Base-by-base conservation (phyloP, 2,329 filamentous ascomycete species). In the Neofusicoccum kwambonambiense region DNA sequence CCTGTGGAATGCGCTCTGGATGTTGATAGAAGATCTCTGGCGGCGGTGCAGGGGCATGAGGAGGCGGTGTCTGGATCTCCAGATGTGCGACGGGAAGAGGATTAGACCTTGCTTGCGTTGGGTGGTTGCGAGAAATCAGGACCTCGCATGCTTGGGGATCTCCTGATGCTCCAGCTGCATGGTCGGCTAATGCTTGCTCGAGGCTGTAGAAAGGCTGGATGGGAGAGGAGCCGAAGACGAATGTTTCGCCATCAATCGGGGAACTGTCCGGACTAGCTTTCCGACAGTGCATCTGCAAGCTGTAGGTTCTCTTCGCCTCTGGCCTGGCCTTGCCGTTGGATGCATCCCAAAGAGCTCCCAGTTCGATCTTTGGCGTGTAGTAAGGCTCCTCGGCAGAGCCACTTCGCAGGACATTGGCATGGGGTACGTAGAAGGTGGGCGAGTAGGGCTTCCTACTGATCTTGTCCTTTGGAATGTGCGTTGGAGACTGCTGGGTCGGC, bases 131-230 rank as follows among this genome's bases (percentile, higher is more conserved):
- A 54, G 76, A 74, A 19, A 78, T 77, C 8, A 77, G 65, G 27
- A 79, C 62, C 68, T 78, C 67, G 27, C 56, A 60, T 3, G 56
- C 13, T n/a, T 52, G 13, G 31, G 50, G 15, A 1, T 52, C 27
- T 7, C 31, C 17, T 8, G 56, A 19, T 5, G 31, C 42, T 3
- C 15, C 15, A 15, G 15, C 41, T 7, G 13, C 12, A 68, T 76
- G 71, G 72, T 76, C 69, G 77, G 80, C 64, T 8, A 44, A 45
- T 3, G 22, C 51, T 57, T 65, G 64, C n/a, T 57, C 42, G 6
- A 92, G 78, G 65, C 84, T 87, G 77, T 91, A 92, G 69, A 91
- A 87, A 0, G 89, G 88, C 66, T 90, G 85, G 0, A 89, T 89
- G 1, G 87, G 87, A 13, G 90, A 83, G 1, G 86, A 88, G 69